These are phyloP conservation scores for Auricularia cornea DNA, from an alignment of 768 basidiomycete genomes.

Conservation along the genomic window DNA sequence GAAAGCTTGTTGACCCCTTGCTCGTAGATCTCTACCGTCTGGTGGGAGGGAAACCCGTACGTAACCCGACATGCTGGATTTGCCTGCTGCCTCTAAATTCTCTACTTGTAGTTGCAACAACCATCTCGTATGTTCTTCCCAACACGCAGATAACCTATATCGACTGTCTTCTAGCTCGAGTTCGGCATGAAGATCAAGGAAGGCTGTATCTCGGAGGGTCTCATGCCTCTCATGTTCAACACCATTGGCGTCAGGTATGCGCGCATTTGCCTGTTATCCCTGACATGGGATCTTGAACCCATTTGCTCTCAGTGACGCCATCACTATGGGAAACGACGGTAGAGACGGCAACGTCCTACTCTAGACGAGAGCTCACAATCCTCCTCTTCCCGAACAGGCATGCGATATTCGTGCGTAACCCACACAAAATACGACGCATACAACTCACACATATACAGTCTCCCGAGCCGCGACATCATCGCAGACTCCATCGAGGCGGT, in stretches of 20 bases:
- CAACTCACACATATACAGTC: slow-evolving; percentile 29
- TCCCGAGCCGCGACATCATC: slow-evolving; percentile 83
- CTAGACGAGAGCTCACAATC: not conserved
- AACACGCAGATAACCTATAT: slow-evolving; percentile 3
- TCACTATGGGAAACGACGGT: slow-evolving; percentile 87
- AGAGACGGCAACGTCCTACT: slow-evolving; percentile 19
- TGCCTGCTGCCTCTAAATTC: not conserved
- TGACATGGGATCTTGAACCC: not conserved
- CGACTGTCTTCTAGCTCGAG: slow-evolving; percentile 49
- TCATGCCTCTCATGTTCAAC: slow-evolving; percentile 77
- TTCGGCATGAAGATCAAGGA: slow-evolving; percentile 73
- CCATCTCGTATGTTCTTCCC: slow-evolving; percentile 51
- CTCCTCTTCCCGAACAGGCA: slow-evolving; percentile 37
- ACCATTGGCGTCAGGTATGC: slow-evolving; percentile 73
- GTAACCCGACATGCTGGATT: slow-evolving; percentile 3
- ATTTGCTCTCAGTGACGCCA: slow-evolving; percentile 54
- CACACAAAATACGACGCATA: too few relatives aligned
- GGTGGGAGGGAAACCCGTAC: slow-evolving; percentile 70
- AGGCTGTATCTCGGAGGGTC: slow-evolving; percentile 71
- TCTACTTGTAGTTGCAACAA: slow-evolving; percentile 70
- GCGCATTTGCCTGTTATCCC: not conserved
- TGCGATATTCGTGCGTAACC: slow-evolving; percentile 83
- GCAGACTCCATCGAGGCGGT: slow-evolving; percentile 86
- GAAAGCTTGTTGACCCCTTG: slow-evolving; percentile 6
- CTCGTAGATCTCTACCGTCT: slow-evolving; percentile 68